These are phyloP conservation scores for Trametes meyenii DNA, from an alignment of 768 basidiomycete genomes.

Conservation along the genomic window DNA sequence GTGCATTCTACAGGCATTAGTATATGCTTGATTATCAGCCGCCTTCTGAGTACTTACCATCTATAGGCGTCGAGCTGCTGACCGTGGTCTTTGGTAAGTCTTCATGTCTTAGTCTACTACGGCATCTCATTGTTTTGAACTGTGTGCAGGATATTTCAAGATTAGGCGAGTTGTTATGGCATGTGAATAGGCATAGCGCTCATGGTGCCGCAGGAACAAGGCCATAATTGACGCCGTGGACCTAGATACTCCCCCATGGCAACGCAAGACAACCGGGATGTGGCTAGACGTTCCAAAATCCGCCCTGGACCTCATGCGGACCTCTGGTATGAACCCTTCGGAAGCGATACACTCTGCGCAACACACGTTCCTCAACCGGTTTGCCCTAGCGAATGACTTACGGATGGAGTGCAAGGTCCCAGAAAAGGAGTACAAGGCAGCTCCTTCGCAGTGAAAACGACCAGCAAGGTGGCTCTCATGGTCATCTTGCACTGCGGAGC, in stretches of 20 bases:
- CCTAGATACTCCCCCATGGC: slow-evolving; percentile 76
- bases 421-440: slow-evolving; percentile 68
- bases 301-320: slow-evolving; percentile 54
- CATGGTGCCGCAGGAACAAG: slow-evolving; percentile 45
- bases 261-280: slow-evolving; percentile 69
- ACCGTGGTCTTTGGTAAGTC: slow-evolving; percentile 74
- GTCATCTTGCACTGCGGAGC: background rate
- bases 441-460: slow-evolving; percentile 59
- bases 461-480: slow-evolving; percentile 57
- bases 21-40: slow-evolving; percentile 21
- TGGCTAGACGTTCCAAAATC: slow-evolving; percentile 76
- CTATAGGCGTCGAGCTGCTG: slow-evolving; percentile 59
- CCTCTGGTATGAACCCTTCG: slow-evolving; percentile 64
- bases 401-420: slow-evolving; percentile 82
- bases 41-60: slow-evolving; percentile 1
- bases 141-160: slow-evolving; percentile 71
- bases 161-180: slow-evolving; percentile 48
- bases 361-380: slow-evolving; percentile 82
- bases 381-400: slow-evolving; percentile 67
- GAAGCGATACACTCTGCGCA: slow-evolving; percentile 85
- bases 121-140: background rate
- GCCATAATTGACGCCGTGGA: slow-evolving; percentile 77
- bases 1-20: slow-evolving; percentile 75
- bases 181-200: background rate
- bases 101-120: background rate